A percentile compares a stretch with the other conserved stretches of the same genome.
Conservation (phyloP, 495 filamentous ascomycete species). For the Talaromyces thailandensis region DNA sequence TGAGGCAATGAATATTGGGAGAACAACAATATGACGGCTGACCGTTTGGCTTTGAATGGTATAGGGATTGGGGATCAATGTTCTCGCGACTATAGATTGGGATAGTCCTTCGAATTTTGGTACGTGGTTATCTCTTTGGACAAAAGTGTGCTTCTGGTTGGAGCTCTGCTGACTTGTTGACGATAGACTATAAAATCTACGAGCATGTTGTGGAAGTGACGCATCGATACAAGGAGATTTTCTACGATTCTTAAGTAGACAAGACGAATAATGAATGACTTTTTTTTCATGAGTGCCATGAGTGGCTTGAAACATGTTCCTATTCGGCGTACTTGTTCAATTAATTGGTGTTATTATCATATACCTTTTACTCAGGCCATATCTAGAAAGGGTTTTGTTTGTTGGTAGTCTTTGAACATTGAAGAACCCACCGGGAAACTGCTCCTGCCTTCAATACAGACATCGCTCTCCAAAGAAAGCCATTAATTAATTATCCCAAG, state of each 20-base stretch:
- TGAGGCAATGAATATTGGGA: neutral
- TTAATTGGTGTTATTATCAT: neutral
- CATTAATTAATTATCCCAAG: too few species aligned
- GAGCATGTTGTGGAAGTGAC: slow-evolving; percentile 83
- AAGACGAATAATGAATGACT: slow-evolving; percentile 13
- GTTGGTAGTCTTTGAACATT: neutral
- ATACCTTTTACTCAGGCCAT: neutral
- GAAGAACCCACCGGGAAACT: neutral
- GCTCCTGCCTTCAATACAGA: too few species aligned
- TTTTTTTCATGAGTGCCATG: neutral
- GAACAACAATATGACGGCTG: neutral
- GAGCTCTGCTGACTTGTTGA: neutral
- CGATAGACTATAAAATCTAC: slow-evolving; percentile 66
- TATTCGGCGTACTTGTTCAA: neutral
- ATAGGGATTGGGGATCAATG: slow-evolving; percentile 62
- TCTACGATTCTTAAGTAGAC: slow-evolving; percentile 43
- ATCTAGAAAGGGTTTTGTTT: neutral
- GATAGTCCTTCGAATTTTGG: slow-evolving; percentile 43
- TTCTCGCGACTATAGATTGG: slow-evolving; percentile 70
- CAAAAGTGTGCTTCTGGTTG: neutral
- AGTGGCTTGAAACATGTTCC: neutral
- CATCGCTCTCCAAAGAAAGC: too few species aligned
- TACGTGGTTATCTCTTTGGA: slow-evolving; percentile 12
- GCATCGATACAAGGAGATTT: slow-evolving; percentile 73
- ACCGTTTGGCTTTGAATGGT: neutral